A percentile compares a stretch with the other conserved stretches of the same genome.
These are phyloP conservation scores for Vanrija pseudolonga DNA, from an alignment of 1,284 basidiomycete species.

Conservation along the genomic window DNA sequence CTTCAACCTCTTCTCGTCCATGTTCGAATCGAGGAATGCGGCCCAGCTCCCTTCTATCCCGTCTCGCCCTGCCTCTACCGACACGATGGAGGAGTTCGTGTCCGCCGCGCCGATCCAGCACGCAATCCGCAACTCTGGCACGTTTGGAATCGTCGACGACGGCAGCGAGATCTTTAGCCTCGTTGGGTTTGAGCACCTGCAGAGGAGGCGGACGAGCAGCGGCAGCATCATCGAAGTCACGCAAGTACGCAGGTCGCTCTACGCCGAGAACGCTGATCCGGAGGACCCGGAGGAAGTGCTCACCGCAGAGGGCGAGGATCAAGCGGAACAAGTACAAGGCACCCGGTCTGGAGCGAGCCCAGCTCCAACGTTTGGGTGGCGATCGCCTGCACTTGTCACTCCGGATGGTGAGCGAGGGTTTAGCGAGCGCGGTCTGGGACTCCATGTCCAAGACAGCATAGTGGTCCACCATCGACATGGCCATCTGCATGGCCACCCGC, in stretches of 20 bases:
- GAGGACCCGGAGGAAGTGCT: too few species aligned
- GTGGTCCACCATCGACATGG: too few species aligned
- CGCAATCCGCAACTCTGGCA: conserved; percentile 26
- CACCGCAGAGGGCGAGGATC: too few species aligned
- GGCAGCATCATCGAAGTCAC: conserved; percentile 6
- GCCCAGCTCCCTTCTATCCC: not conserved
- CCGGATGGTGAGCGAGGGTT: too few species aligned
- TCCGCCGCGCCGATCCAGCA: not conserved
- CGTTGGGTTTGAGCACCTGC: not conserved
- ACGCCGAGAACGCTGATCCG: conserved; percentile 20
- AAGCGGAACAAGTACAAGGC: too few species aligned
- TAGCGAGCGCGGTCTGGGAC: too few species aligned
- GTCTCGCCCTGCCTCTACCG: not conserved
- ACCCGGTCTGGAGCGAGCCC: not conserved
- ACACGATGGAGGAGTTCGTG: too few species aligned
- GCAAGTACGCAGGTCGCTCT: conserved; percentile 10
- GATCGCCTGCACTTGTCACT: too few species aligned
- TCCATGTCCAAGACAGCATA: too few species aligned
- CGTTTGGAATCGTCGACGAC: conserved; percentile 35
- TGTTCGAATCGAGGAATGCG: not conserved
- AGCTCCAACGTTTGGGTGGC: not conserved
- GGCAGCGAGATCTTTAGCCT: conserved; percentile 17
- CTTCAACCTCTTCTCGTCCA: not conserved
- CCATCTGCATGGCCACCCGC: too few species aligned
- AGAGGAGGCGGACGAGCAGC: not conserved